Conservation (phyloP, 805 yeast species). For the Candida ipomoeae region DNA sequence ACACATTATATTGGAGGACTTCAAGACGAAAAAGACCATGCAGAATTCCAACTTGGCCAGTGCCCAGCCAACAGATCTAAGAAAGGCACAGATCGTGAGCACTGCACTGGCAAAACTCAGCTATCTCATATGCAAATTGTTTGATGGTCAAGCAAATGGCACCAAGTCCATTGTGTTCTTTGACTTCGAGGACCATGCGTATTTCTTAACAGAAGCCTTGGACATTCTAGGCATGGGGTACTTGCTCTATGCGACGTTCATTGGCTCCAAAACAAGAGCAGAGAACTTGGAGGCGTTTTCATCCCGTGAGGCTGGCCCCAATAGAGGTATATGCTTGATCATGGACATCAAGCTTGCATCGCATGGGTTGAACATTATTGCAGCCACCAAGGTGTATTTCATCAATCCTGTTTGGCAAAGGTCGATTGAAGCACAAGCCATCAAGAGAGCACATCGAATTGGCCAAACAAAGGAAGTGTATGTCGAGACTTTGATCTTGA, state of each 20-base stretch:
- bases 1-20: background rate
- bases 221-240: constrained; percentile 60
- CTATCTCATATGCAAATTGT: constrained; percentile 50
- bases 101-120: constrained; percentile 63
- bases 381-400: constrained; percentile 67
- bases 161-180: constrained; percentile 61
- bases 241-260: constrained; percentile 60
- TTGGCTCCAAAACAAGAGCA: constrained; percentile 48
- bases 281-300: constrained; percentile 50
- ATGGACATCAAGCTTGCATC: constrained; percentile 69
- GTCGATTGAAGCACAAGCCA: constrained; percentile 70
- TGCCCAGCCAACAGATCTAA: background rate
- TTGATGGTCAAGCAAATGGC: constrained; percentile 46
- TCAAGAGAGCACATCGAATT: constrained; percentile 72
- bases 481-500: constrained; percentile 64
- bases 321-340: constrained; percentile 50
- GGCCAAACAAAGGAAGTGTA: constrained; percentile 61
- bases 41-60: background rate
- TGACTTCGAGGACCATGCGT: constrained; percentile 70
- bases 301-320: constrained; percentile 25
- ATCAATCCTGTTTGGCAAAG: constrained; percentile 71
- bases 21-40: background rate
- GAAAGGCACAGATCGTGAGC: constrained; percentile 46
- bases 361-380: constrained; percentile 63
- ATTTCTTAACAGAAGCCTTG: constrained; percentile 58